Evolutionary conservation across 495 filamentous ascomycete species (phyloP).

Genomic region (Podospora anserina): DNA sequence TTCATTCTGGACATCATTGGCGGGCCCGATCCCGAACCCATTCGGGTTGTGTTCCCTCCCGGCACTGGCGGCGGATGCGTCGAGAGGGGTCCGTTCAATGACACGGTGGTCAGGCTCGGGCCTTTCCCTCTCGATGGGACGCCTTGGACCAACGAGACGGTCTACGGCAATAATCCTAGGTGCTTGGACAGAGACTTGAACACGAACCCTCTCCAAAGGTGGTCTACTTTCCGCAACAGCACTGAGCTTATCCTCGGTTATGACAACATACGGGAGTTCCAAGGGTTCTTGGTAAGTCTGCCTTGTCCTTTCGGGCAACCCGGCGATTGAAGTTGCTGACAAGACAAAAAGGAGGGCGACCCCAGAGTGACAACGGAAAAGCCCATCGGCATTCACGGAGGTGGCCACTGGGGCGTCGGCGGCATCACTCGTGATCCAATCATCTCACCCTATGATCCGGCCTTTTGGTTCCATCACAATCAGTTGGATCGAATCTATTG

Average conservation of each 20-base stretch:
- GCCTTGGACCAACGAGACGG: slow-evolving; percentile 18
- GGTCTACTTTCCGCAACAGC: slow-evolving; percentile 39
- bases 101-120: slow-evolving; percentile 51
- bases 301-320: not conserved
- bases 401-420: slow-evolving; percentile 53
- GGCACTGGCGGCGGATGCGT: slow-evolving; percentile 66
- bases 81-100: slow-evolving; percentile 55
- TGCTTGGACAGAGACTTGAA: slow-evolving; percentile 66
- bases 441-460: slow-evolving; percentile 60
- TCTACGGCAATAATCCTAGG: slow-evolving; percentile 51
- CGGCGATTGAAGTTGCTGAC: not conserved
- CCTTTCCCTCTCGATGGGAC: slow-evolving; percentile 39
- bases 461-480: slow-evolving; percentile 66
- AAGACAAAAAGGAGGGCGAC: slow-evolving; percentile 44
- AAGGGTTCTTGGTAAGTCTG: slow-evolving; percentile 13
- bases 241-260: slow-evolving; percentile 44
- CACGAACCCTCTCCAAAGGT: slow-evolving; percentile 39
- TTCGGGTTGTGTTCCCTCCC: slow-evolving; percentile 32
- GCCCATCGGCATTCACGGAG: slow-evolving; percentile 48
- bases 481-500: slow-evolving; percentile 66
- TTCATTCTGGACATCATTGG: slow-evolving; percentile 6
- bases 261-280: slow-evolving; percentile 50
- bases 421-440: slow-evolving; percentile 53
- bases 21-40: not conserved
- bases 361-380: slow-evolving; percentile 34